Evolutionary conservation across 2,329 filamentous ascomycete species (phyloP), one percentile per base, ranked within the genome.

Genomic region (Pyrenochaeta sp.): DNA sequence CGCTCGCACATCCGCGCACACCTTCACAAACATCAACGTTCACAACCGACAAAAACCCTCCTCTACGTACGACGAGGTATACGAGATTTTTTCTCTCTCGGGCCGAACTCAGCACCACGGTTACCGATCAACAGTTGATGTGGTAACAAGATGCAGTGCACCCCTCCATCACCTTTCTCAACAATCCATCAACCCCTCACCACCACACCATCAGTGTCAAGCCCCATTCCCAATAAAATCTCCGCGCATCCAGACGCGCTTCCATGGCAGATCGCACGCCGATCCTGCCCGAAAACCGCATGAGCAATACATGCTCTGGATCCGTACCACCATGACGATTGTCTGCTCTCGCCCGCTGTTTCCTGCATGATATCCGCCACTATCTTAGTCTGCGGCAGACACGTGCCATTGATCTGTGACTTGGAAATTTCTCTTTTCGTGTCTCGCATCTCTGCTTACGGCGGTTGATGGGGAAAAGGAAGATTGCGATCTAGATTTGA

Each of bases 181-280:
- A 39, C 36, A 21, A 20, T 20, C 15, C 18, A 20, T 39, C 21
- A 56, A 54, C 62, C 62, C 64, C 62, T 64, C 62, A 49, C 29
- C 63, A 58, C 50, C 54, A 58, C 63, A 60, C 57, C 61, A 57
- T 59, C 56, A 59, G 48, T 41, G 33, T 17, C 37, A 31, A 48
- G 29, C 37, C 42, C 45, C 27, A 27, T 42, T 42, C 49, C 54
- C 39, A 40, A 45, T 40, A 50, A 58, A 63, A 58, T 65, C 63
- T 67, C 63, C 63, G 63, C 58, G 53, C 54, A 50, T 67, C 64
- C 54, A 67, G 64, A 64, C 64, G 51, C 56, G 47, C 60, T 63
- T 60, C 62, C 32, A 60, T 50, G 49, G 63, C 61, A 60, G 59
- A 67, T 67, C 61, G 50, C 35, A 30, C 44, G 64, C 63, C 63